A percentile compares a stretch with the other conserved stretches of the same genome.
These are phyloP conservation scores for Penicillium occitanis DNA, from an alignment of 2,329 filamentous ascomycete genomes.

Conservation along the genomic window DNA sequence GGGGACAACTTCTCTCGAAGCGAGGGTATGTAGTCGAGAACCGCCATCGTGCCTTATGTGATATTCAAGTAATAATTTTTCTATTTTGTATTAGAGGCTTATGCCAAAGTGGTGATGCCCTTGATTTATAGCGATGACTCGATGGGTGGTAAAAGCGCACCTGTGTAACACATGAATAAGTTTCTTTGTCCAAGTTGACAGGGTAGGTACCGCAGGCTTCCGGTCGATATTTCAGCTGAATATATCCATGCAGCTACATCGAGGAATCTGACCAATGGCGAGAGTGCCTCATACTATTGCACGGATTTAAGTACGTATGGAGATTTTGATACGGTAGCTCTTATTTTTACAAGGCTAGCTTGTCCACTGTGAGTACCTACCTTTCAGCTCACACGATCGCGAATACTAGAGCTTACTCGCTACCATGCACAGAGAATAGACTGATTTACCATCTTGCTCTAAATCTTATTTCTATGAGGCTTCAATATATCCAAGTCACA, in stretches of 20 bases:
- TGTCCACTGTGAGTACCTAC: not conserved
- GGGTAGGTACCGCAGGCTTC: not conserved
- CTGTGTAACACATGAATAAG: not conserved
- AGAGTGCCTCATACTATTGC: not conserved
- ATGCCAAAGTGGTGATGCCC: not conserved
- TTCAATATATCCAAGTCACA: not conserved
- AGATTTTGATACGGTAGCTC: not conserved
- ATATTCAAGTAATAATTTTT: not conserved
- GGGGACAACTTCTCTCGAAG: not conserved
- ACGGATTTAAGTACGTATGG: not conserved
- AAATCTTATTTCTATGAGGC: not conserved
- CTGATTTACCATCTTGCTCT: not conserved
- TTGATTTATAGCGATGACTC: not conserved
- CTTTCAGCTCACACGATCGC: not conserved
- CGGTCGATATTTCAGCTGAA: not conserved
- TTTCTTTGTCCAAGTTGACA: not conserved
- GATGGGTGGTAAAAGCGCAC: not conserved
- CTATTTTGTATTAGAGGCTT: not conserved
- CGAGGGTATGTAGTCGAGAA: not conserved
- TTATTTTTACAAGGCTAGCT: not conserved
- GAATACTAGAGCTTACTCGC: not conserved
- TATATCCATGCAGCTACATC: not conserved
- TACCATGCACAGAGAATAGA: not conserved
- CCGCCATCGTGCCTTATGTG: not conserved
- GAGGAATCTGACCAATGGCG: not conserved